Percentiles rank a stretch among this genome's conserved stretches.
These are phyloP conservation scores for Hanseniaspora taiwanica DNA, from an alignment of 805 yeast species.

Conservation along the genomic window DNA sequence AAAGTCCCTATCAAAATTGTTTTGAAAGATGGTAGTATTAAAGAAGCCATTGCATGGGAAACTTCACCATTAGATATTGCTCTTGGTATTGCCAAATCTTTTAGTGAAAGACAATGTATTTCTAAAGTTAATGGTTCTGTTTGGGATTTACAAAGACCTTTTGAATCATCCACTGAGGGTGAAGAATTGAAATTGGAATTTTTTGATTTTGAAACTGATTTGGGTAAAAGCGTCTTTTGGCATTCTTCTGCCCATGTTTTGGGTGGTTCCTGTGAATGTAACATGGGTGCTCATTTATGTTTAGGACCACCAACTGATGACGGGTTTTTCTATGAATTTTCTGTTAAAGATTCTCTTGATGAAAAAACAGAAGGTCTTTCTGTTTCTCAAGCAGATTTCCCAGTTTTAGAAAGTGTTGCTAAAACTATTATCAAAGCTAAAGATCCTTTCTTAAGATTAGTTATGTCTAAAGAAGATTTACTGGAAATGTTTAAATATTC, in stretches of 20 bases:
- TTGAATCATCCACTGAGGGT: constrained; percentile 49
- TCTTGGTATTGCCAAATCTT: constrained; percentile 68
- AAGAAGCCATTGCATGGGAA: constrained; percentile 75
- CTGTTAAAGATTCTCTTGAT: constrained; percentile 34
- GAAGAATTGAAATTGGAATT: constrained; percentile 44
- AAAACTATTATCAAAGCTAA: constrained; percentile 87
- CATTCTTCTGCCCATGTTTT: constrained; percentile 96
- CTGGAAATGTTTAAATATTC: constrained; percentile 90
- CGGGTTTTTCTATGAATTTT: constrained; percentile 95
- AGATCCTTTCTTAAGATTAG: constrained; percentile 89
- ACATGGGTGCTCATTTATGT: constrained; percentile 84
- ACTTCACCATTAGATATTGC: constrained; percentile 86
- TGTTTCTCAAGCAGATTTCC: constrained; percentile 74
- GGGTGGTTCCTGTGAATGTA: constrained; percentile 97
- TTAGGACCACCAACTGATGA: constrained; percentile 96
- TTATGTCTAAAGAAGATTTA: constrained; percentile 80
- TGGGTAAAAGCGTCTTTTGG: constrained; percentile 95
- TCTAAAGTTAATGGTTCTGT: constrained; percentile 80
- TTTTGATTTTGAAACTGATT: constrained; percentile 84
- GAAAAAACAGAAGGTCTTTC: constrained; percentile 53
- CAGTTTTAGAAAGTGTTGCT: constrained; percentile 71
- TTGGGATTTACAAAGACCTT: constrained; percentile 94
- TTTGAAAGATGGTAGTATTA: constrained; percentile 71
- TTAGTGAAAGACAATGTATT: constrained; percentile 79
- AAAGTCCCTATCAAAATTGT: constrained; percentile 63